These are phyloP conservation scores for Verticillium nonalfalfae DNA, from an alignment of 2,329 filamentous ascomycete genomes.

Conservation along the genomic window DNA sequence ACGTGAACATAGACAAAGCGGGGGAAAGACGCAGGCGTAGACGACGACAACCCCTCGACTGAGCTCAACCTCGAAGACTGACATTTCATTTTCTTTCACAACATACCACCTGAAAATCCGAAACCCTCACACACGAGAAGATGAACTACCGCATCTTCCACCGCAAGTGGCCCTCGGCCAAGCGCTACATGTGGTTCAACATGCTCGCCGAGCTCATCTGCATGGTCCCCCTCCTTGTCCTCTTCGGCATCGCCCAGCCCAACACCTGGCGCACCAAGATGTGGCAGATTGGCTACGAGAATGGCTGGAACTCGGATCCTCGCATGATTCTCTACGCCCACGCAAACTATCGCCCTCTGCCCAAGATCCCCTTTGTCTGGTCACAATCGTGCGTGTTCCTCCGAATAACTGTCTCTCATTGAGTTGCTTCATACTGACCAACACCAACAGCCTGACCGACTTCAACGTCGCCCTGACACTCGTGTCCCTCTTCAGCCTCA, in stretches of 20 bases:
- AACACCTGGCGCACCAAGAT: conserved; percentile 65
- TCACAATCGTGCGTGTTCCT: conserved; percentile 55
- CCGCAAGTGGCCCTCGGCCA: conserved; percentile 41
- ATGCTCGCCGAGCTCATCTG: conserved; percentile 61
- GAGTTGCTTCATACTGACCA: conserved; percentile 1
- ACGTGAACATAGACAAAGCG: neutral
- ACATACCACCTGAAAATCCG: neutral
- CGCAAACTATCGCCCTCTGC: conserved; percentile 61
- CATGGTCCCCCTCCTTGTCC: conserved; percentile 58
- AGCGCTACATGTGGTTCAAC: conserved; percentile 49
- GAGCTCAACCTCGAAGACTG: neutral
- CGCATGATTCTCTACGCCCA: conserved; percentile 64
- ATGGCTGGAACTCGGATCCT: conserved; percentile 71
- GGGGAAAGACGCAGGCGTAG: neutral
- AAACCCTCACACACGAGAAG: neutral
- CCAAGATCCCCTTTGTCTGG: conserved; percentile 64
- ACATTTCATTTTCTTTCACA: neutral
- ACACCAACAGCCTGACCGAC: conserved; percentile 57
- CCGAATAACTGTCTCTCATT: neutral
- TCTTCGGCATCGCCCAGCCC: conserved; percentile 67
- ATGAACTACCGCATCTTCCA: conserved; percentile 51
- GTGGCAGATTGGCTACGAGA: conserved; percentile 65
- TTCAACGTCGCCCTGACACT: conserved; percentile 74
- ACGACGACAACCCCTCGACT: neutral
- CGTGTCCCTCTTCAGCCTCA: conserved; percentile 68